Conservation (phyloP, 2,329 filamentous ascomycete genomes). For the Aspergillus nomiae region DNA sequence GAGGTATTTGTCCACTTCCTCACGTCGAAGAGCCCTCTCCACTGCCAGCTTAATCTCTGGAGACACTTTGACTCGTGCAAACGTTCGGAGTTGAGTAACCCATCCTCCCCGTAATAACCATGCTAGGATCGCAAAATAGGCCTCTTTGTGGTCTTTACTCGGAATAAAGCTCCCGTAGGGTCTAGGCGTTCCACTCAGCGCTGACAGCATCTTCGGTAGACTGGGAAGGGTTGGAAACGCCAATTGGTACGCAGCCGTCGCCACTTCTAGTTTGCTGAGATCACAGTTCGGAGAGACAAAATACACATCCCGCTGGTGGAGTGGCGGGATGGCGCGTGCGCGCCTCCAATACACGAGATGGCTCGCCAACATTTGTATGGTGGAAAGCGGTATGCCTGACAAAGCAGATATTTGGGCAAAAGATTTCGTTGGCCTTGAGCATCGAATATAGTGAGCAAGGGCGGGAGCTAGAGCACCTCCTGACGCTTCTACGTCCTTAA, state of each 20-base stretch:
- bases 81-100: slow-evolving; percentile 91
- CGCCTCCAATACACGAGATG: slow-evolving; percentile 97
- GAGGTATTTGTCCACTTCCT: slow-evolving; percentile 55
- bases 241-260: slow-evolving; percentile 71
- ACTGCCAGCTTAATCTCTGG: slow-evolving; percentile 82
- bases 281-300: slow-evolving; percentile 90
- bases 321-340: slow-evolving; percentile 84
- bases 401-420: slow-evolving; percentile 69
- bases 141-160: slow-evolving; percentile 80
- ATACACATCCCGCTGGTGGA: slow-evolving; percentile 88
- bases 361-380: slow-evolving; percentile 83
- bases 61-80: slow-evolving; percentile 83
- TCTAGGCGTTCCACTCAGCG: slow-evolving; percentile 76
- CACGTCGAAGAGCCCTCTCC: slow-evolving; percentile 68
- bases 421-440: slow-evolving; percentile 62
- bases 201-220: slow-evolving; percentile 82
- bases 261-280: slow-evolving; percentile 67
- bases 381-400: slow-evolving; percentile 69
- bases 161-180: slow-evolving; percentile 84
- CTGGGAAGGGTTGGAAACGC: slow-evolving; percentile 82
- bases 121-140: slow-evolving; percentile 87
- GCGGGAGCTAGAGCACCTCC: slow-evolving; percentile 73
- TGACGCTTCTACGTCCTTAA: slow-evolving; percentile 68
- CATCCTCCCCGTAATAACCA: slow-evolving; percentile 92
- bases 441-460: slow-evolving; percentile 71